Evolutionary conservation across 1,284 basidiomycete species (phyloP).

Genomic region (Microbotryum intermedium): DNA sequence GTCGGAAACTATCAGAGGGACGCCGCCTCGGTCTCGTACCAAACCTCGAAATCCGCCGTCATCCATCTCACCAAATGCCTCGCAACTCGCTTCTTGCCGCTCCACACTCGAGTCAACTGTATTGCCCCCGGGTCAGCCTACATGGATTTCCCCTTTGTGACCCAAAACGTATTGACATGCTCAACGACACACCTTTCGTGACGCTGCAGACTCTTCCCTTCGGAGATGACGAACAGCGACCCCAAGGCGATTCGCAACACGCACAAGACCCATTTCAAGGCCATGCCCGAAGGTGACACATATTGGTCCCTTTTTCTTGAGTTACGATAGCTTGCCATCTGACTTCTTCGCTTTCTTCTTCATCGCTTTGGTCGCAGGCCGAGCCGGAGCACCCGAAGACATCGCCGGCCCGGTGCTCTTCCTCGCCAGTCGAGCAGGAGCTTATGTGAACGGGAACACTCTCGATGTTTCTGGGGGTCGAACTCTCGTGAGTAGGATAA

Average conservation of each 20-base stretch:
- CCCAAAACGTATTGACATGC: no score
- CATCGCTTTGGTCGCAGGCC: neutral
- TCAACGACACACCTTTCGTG: neutral
- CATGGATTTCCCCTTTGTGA: no score
- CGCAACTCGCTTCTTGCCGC: constrained; percentile 4
- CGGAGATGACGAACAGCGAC: constrained; percentile 4
- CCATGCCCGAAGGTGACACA: constrained; percentile 6
- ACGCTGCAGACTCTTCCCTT: constrained; percentile 1
- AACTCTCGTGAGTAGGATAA: constrained; percentile 1
- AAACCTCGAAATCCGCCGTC: constrained; percentile 2
- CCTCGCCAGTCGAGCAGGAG: constrained; percentile 1
- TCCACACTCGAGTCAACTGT: constrained; percentile 4
- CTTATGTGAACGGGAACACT: constrained; percentile 5
- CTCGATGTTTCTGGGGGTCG: constrained; percentile 6
- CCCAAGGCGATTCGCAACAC: neutral
- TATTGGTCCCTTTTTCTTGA: neutral
- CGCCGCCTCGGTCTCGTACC: constrained; percentile 1
- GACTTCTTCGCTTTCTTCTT: neutral
- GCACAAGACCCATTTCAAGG: constrained; percentile 2
- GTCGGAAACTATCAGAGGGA: neutral
- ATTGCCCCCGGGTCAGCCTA: constrained; percentile 3
- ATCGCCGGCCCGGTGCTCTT: constrained; percentile 6
- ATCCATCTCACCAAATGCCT: constrained; percentile 2
- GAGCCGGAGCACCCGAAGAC: constrained; percentile 1
- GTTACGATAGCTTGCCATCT: neutral